A percentile compares a stretch with the other conserved stretches of the same genome.
Conservation (phyloP, 2,329 filamentous ascomycete species). For the Claviceps maximensis region DNA sequence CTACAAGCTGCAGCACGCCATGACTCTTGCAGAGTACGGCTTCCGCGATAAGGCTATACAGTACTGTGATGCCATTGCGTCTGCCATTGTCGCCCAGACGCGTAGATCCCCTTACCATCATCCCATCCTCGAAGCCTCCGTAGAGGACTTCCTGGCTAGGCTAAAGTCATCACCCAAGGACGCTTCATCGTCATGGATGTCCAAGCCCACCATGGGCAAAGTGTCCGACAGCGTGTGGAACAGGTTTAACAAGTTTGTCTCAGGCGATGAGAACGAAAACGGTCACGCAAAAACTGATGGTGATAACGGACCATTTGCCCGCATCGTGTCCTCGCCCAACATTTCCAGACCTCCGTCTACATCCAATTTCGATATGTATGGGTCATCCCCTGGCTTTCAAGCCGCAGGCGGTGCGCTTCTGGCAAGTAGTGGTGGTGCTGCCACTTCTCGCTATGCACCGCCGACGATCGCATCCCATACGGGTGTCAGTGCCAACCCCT, state of each 20-base stretch:
- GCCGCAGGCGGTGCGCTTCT: slow-evolving; percentile 19
- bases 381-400: slow-evolving; percentile 23
- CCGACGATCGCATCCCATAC: slow-evolving; percentile 8
- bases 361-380: slow-evolving; percentile 63
- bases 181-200: slow-evolving; percentile 74
- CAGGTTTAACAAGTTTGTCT: slow-evolving; percentile 92
- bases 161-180: slow-evolving; percentile 79
- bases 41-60: slow-evolving; percentile 69
- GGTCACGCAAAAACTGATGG: slow-evolving; percentile 47
- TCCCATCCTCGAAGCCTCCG: slow-evolving; percentile 52
- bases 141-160: slow-evolving; percentile 74
- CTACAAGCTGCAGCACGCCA: slow-evolving; percentile 85
- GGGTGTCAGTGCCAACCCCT: slow-evolving; percentile 13
- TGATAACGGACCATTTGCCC: slow-evolving; percentile 69
- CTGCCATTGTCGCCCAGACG: slow-evolving; percentile 66
- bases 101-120: slow-evolving; percentile 82
- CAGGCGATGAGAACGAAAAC: slow-evolving; percentile 80
- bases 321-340: slow-evolving; percentile 60
- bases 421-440: slow-evolving; percentile 17
- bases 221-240: slow-evolving; percentile 83
- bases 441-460: slow-evolving; percentile 27
- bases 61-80: slow-evolving; percentile 77
- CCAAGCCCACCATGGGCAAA: slow-evolving; percentile 90
- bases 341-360: slow-evolving; percentile 61
- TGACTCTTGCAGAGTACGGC: slow-evolving; percentile 72